Evolutionary conservation across 306 rosid species (phyloP).

Genomic region (Rosa persica): DNA sequence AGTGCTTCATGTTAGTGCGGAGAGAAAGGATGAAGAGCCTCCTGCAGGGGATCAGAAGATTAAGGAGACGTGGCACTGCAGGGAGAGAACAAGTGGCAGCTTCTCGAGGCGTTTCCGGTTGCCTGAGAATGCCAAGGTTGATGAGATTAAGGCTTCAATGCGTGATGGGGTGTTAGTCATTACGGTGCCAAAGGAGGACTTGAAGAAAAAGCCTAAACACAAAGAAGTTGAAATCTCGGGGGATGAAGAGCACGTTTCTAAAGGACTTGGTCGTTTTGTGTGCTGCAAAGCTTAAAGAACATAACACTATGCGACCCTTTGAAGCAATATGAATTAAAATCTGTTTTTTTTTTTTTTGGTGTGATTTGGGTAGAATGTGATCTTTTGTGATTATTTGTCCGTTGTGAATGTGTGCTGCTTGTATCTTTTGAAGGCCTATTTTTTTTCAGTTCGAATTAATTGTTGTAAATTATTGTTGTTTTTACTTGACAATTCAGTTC

Average conservation of each 20-base stretch:
- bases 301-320: neutral
- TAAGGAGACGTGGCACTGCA: constrained; percentile 52
- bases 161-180: constrained; percentile 48
- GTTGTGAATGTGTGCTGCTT: neutral
- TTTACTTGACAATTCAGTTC: too few species aligned
- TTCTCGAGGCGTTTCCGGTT: constrained; percentile 45
- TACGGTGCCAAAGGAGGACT: constrained; percentile 45
- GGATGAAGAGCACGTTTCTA: constrained; percentile 28
- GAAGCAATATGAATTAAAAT: neutral
- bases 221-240: constrained; percentile 35
- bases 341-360: neutral
- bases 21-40: constrained; percentile 30
- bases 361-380: neutral
- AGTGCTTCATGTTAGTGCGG: constrained; percentile 43
- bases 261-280: constrained; percentile 56
- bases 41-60: constrained; percentile 20
- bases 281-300: constrained; percentile 51
- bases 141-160: constrained; percentile 52
- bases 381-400: neutral
- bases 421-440: neutral
- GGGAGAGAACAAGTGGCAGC: constrained; percentile 43
- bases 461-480: too few species aligned
- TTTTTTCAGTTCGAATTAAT: neutral
- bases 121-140: constrained; percentile 57
- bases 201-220: constrained; percentile 30